Percentiles rank a stretch among this genome's conserved stretches.
Conservation (phyloP, 2,329 filamentous ascomycete genomes). For the Trichoderma sp. region DNA sequence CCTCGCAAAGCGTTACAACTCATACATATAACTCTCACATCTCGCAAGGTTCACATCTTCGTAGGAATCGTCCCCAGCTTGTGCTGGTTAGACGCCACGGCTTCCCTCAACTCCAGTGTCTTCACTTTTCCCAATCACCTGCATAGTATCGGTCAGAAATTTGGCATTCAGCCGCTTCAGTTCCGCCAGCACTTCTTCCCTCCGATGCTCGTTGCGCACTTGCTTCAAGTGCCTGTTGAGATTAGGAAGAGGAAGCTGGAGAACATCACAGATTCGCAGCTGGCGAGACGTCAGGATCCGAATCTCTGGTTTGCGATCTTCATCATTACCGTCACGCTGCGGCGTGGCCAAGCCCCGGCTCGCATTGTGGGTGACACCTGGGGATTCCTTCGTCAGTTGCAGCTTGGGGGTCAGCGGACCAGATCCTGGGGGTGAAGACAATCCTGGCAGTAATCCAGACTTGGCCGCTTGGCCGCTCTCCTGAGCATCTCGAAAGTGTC, state of each 20-base stretch:
- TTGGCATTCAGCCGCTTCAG: slow-evolving; percentile 37
- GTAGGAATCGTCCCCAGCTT: background rate
- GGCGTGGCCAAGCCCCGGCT: background rate
- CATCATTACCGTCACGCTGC: background rate
- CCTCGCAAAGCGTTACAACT: background rate
- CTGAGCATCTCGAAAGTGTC: slow-evolving; percentile 4
- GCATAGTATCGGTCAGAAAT: slow-evolving; percentile 34
- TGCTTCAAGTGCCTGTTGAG: slow-evolving; percentile 34
- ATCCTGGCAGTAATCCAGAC: background rate
- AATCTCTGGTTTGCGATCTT: background rate
- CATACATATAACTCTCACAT: background rate
- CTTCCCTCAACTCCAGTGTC: background rate
- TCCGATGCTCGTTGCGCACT: slow-evolving; percentile 26
- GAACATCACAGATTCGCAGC: slow-evolving; percentile 29
- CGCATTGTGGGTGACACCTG: background rate
- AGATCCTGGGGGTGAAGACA: background rate
- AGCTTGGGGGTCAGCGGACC: background rate
- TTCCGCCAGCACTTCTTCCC: slow-evolving; percentile 36
- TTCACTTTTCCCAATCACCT: background rate
- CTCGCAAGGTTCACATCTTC: background rate
- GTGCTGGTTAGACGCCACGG: too few relatives aligned
- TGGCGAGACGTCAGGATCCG: slow-evolving; percentile 5
- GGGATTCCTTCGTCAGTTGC: background rate
- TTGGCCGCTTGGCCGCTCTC: background rate
- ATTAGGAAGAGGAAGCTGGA: slow-evolving; percentile 34